These are phyloP conservation scores for Fraxinus latifolia DNA, from an alignment of 305 asterid genomes.

Conservation along the genomic window DNA sequence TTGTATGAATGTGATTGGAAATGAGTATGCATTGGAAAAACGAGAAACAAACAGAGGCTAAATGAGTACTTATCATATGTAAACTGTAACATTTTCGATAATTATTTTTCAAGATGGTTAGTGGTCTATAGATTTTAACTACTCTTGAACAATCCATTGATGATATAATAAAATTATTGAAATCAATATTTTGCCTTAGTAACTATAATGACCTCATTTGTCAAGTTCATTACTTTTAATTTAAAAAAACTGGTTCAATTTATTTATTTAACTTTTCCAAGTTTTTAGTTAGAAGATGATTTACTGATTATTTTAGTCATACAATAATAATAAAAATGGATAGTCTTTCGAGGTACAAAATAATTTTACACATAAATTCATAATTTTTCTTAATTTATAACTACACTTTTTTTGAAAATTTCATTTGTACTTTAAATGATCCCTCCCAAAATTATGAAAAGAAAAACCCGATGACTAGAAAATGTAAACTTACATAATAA, in stretches of 20 bases:
- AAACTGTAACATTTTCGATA: not conserved
- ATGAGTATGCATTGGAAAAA: too few species aligned
- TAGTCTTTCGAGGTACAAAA: not conserved
- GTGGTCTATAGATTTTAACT: not conserved
- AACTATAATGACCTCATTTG: too few species aligned
- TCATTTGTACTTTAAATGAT: not conserved
- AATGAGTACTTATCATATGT: not conserved
- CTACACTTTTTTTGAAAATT: not conserved
- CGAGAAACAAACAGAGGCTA: too few species aligned
- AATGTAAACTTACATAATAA: not conserved
- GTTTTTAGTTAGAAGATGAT: too few species aligned
- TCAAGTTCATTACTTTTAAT: too few species aligned
- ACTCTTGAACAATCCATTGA: not conserved
- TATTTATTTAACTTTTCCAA: too few species aligned
- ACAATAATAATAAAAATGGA: too few species aligned
- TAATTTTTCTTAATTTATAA: too few species aligned
- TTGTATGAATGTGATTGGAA: too few species aligned
- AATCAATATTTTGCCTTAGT: not conserved
- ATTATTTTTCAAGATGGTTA: not conserved
- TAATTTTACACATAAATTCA: not conserved
- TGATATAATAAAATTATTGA: not conserved
- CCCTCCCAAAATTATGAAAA: not conserved
- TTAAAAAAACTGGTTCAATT: too few species aligned
- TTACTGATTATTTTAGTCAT: too few species aligned
- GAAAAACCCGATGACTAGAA: not conserved